These are phyloP conservation scores for Penicillium paxilli DNA, from an alignment of 495 filamentous ascomycete species.

Conservation along the genomic window DNA sequence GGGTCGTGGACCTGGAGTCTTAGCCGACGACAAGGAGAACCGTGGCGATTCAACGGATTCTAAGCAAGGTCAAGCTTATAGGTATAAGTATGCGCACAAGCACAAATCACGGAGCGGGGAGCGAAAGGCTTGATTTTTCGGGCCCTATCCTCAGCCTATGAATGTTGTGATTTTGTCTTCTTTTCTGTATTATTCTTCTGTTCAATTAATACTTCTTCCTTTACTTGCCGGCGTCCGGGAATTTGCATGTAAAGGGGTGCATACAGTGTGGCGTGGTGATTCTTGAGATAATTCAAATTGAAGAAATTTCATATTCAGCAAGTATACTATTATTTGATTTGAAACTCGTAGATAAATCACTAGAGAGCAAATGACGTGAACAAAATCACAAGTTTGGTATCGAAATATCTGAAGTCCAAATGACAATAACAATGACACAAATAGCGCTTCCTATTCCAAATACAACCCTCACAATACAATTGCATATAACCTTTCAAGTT, in stretches of 20 bases:
- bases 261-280: background rate
- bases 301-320: background rate
- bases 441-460: slow-evolving; percentile 1
- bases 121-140: slow-evolving; percentile 12
- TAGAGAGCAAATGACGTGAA: background rate
- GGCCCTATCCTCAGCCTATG: background rate
- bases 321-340: too few species aligned
- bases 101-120: slow-evolving; percentile 19
- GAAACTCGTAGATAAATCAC: too few species aligned
- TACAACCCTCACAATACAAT: slow-evolving; percentile 3
- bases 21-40: slow-evolving; percentile 28
- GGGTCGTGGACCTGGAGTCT: slow-evolving; percentile 20
- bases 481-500: slow-evolving; percentile 6
- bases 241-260: background rate
- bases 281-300: background rate
- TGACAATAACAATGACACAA: background rate
- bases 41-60: slow-evolving; percentile 21
- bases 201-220: background rate
- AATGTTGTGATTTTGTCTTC: background rate
- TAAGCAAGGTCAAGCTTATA: slow-evolving; percentile 42
- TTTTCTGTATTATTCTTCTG: background rate
- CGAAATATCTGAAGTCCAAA: background rate
- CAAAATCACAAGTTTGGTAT: background rate
- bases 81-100: slow-evolving; percentile 42
- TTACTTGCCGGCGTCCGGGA: background rate